Evolutionary conservation across 129 eudicot genomes (phyloP).

Genomic region (Flaveria bidentis): DNA sequence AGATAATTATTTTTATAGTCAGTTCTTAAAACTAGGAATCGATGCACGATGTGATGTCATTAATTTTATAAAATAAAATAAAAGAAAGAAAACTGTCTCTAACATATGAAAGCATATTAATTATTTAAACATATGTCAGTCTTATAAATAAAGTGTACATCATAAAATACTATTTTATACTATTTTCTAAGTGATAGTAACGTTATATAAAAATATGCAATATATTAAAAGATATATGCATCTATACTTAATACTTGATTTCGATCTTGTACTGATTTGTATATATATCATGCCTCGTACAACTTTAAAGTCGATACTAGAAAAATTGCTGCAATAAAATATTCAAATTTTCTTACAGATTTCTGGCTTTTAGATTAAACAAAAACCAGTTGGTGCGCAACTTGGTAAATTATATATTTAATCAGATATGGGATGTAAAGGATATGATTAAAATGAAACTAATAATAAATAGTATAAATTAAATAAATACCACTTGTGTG

Average conservation of each 20-base stretch:
- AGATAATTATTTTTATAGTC: not conserved
- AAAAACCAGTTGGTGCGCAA: slow-evolving; percentile 22
- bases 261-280: not conserved
- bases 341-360: not conserved
- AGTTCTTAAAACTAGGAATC: not conserved
- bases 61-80: not conserved
- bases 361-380: slow-evolving; percentile 12
- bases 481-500: not conserved
- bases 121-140: no score
- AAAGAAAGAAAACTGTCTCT: no score
- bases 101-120: no score
- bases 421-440: not conserved
- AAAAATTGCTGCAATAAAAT: not conserved
- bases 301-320: not conserved
- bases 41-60: not conserved
- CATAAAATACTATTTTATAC: no score
- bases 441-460: slow-evolving; percentile 1
- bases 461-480: not conserved
- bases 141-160: no score
- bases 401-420: slow-evolving; percentile 3
- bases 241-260: no score
- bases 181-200: no score
- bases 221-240: no score
- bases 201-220: no score
- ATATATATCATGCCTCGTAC: not conserved